These are phyloP conservation scores for Alternaria angustiovoidea DNA, from an alignment of 2,329 filamentous ascomycete genomes.

Conservation along the genomic window DNA sequence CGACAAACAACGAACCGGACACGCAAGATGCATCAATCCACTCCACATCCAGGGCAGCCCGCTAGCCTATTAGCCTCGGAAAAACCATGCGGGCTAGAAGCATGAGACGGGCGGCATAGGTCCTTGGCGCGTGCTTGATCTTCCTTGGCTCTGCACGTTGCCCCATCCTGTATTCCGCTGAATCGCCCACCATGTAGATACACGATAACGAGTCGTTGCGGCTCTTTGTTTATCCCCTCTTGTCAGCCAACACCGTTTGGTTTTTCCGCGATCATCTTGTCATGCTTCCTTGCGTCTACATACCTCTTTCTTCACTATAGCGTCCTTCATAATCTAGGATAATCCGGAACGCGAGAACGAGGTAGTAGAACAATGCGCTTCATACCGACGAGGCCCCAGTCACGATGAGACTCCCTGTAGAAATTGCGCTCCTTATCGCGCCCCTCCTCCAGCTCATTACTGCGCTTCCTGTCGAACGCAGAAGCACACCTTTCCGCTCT, in stretches of 20 bases:
- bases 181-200: slow-evolving; percentile 9
- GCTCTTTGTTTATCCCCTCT: neutral
- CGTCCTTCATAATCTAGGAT: neutral
- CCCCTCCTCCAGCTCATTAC: neutral
- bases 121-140: slow-evolving; percentile 15
- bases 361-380: slow-evolving; percentile 11
- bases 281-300: neutral
- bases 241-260: neutral
- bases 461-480: slow-evolving; percentile 17
- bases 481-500: slow-evolving; percentile 16
- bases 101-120: slow-evolving; percentile 1
- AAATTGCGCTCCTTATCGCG: slow-evolving; percentile 2
- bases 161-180: neutral
- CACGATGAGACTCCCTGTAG: slow-evolving; percentile 11
- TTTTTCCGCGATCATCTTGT: neutral
- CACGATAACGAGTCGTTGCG: slow-evolving; percentile 7
- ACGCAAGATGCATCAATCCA: neutral
- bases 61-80: slow-evolving; percentile 6
- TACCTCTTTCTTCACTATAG: neutral
- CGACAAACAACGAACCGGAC: neutral
- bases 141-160: slow-evolving; percentile 3
- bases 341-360: neutral
- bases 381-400: slow-evolving; percentile 2
- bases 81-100: slow-evolving; percentile 1
- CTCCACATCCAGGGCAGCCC: neutral